A percentile compares a stretch with the other conserved stretches of the same genome.
Evolutionary conservation across 495 filamentous ascomycete genomes (phyloP).

Genomic region (Penicillium crystallinum): DNA sequence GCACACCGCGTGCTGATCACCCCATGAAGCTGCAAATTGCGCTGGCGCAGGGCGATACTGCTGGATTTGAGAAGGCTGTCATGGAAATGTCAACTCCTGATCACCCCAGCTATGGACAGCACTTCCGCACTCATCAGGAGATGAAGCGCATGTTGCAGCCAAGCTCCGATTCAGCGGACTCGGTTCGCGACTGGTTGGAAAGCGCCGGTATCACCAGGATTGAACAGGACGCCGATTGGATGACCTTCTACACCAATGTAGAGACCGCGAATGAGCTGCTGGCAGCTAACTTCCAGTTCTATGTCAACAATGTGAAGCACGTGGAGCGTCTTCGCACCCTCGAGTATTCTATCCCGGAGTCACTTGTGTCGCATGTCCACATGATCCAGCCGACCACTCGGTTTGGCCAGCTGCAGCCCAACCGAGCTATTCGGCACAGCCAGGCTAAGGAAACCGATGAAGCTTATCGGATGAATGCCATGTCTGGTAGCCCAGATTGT

Average conservation of each 20-base stretch:
- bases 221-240: constrained; percentile 54
- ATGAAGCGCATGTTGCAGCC: constrained; percentile 50
- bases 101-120: constrained; percentile 54
- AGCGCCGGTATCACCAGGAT: constrained; percentile 43
- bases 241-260: constrained; percentile 53
- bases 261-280: constrained; percentile 50
- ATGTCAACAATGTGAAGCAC: constrained; percentile 34
- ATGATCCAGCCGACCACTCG: constrained; percentile 54
- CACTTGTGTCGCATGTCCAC: constrained; percentile 43
- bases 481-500: constrained; percentile 28
- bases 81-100: constrained; percentile 57
- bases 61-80: constrained; percentile 56
- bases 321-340: constrained; percentile 52
- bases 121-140: constrained; percentile 51
- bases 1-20: constrained; percentile 25
- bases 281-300: constrained; percentile 53
- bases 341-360: constrained; percentile 53
- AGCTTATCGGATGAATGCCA: constrained; percentile 14
- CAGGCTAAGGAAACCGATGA: constrained; percentile 23
- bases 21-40: constrained; percentile 43
- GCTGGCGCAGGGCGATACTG: constrained; percentile 52
- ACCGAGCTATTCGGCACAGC: constrained; percentile 29
- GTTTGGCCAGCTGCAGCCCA: constrained; percentile 45
- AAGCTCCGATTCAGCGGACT: constrained; percentile 33
- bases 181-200: constrained; percentile 47